A percentile compares a stretch with the other conserved stretches of the same genome.
Conservation (phyloP, 2,329 filamentous ascomycete genomes). For the Alternaria alternata region DNA sequence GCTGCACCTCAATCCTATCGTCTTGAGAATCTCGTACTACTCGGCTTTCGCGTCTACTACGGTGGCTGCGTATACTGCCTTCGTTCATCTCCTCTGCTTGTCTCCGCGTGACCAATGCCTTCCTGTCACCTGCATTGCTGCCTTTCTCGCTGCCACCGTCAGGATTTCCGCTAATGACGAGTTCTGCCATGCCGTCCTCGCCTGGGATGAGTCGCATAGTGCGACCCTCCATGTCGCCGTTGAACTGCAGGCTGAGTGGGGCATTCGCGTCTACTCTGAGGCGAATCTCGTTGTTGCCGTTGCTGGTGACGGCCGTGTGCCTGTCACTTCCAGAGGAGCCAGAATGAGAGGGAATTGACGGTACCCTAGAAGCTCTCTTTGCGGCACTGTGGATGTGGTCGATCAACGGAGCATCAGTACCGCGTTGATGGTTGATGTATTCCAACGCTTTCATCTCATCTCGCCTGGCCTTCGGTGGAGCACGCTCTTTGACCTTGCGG, state of each 20-base stretch:
- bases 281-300: conserved; percentile 45
- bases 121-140: conserved; percentile 31
- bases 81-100: conserved; percentile 43
- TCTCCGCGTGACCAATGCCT: conserved; percentile 33
- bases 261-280: conserved; percentile 46
- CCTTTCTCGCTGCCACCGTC: conserved; percentile 34
- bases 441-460: conserved; percentile 34
- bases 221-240: conserved; percentile 51
- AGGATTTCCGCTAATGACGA: conserved; percentile 43
- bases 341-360: conserved; percentile 40
- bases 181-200: conserved; percentile 48
- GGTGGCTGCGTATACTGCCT: conserved; percentile 37
- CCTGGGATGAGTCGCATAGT: conserved; percentile 44
- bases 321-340: conserved; percentile 42
- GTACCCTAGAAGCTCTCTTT: conserved; percentile 34
- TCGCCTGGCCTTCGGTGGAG: conserved; percentile 24
- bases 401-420: conserved; percentile 34
- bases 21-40: conserved; percentile 18
- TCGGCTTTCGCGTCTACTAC: conserved; percentile 34
- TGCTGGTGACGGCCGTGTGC: conserved; percentile 39
- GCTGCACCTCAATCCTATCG: conserved; percentile 27
- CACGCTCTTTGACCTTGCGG: conserved; percentile 30
- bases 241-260: conserved; percentile 45
- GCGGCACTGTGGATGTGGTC: conserved; percentile 42
- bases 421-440: conserved; percentile 43